phyloP scores from a whole-genome alignment of 2,329 filamentous ascomycete genomes.

The Colletotrichum tofieldiae region DNA sequence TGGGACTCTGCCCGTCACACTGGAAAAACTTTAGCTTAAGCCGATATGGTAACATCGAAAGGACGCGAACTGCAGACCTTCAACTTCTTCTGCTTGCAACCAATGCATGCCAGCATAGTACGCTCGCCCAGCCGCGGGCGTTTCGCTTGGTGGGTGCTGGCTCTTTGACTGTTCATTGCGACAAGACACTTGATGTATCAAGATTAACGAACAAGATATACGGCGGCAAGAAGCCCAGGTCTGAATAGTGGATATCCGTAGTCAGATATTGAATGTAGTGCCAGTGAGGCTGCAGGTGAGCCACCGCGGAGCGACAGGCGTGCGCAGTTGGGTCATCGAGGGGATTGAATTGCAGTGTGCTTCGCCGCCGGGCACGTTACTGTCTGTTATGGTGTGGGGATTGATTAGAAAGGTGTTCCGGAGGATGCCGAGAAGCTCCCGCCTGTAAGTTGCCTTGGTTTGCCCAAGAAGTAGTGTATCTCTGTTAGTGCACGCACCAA shows the following conservation, averaged over 20 bases:
- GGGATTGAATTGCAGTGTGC: no score
- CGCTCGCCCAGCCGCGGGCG: constrained; percentile 43
- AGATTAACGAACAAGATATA: not conserved
- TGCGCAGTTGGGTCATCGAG: no score
- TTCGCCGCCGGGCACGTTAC: not conserved
- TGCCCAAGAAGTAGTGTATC: not conserved
- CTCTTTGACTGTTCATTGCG: constrained; percentile 19
- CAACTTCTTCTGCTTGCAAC: constrained; percentile 47
- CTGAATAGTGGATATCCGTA: not conserved
- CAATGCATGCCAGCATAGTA: constrained; percentile 47
- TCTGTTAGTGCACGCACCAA: not conserved
- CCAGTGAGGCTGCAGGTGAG: not conserved
- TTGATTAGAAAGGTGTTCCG: not conserved
- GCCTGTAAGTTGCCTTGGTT: not conserved
- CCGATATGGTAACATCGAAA: not conserved
- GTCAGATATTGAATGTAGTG: not conserved
- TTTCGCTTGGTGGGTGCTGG: constrained; percentile 36
- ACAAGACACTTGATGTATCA: no score
- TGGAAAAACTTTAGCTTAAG: constrained; percentile 9
- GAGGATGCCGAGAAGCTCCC: not conserved
- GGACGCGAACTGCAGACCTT: constrained; percentile 43
- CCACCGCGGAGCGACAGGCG: not conserved
- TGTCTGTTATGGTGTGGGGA: constrained; percentile 11
- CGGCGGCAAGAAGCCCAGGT: not conserved
- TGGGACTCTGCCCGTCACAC: constrained; percentile 47